Conservation (phyloP, 2,329 filamentous ascomycete species). For the Calonectria henricotiae region DNA sequence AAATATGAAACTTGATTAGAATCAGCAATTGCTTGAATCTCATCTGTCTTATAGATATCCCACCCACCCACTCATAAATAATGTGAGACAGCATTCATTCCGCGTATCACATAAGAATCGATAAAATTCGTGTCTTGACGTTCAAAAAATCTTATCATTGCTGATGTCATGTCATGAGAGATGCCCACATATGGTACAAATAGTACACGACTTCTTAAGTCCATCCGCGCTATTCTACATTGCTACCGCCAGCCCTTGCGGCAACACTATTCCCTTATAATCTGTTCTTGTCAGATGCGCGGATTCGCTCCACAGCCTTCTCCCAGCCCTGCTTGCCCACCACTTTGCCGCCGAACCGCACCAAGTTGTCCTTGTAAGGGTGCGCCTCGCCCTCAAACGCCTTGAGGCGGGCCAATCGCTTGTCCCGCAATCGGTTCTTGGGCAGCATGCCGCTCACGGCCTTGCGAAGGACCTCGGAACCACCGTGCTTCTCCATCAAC, state of each 20-base stretch:
- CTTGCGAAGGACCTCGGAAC: conserved; percentile 90
- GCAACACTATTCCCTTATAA: conserved; percentile 60
- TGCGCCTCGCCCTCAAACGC: conserved; percentile 94
- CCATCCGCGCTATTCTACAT: conserved; percentile 44
- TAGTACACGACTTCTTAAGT: conserved; percentile 53
- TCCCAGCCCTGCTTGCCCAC: conserved; percentile 72
- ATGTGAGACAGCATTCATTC: not conserved
- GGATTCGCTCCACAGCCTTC: conserved; percentile 66
- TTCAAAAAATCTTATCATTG: conserved; percentile 39
- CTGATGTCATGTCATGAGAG: conserved; percentile 52
- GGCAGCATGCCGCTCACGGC: conserved; percentile 98
- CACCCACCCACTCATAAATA: not conserved
- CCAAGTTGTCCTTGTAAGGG: conserved; percentile 91
- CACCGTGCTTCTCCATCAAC: conserved; percentile 94
- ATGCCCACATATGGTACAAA: conserved; percentile 56
- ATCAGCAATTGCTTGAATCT: not conserved
- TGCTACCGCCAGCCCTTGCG: conserved; percentile 17
- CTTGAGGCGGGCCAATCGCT: conserved; percentile 90
- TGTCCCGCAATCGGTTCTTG: conserved; percentile 94
- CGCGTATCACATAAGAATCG: not conserved
- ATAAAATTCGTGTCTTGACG: not conserved
- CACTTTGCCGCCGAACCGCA: conserved; percentile 77
- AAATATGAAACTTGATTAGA: not conserved
- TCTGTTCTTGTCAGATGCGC: conserved; percentile 66
- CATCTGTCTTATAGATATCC: not conserved